Evolutionary conservation across 805 yeast genomes (phyloP), one percentile per base, ranked within the genome.

Genomic region (Wickerhamomyces rabaulensis): DNA sequence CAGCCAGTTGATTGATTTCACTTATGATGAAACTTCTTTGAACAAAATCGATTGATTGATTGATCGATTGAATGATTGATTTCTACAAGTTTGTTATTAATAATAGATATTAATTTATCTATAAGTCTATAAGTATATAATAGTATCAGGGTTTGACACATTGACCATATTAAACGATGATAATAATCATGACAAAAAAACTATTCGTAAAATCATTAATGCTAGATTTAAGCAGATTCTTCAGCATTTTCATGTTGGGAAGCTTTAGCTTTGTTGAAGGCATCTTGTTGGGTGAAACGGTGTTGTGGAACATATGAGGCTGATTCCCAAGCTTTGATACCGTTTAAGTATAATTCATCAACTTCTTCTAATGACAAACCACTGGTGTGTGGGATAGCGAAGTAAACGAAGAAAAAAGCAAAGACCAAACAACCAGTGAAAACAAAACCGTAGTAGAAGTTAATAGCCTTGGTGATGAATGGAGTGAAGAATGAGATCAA

Each of bases 341-440:
- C 66, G 43, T 68, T 65, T 25, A 73, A 63, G 58, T 70, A 75
- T 73, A 82, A 69, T 60, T 77, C 82, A 63, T 87, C 90, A 52
- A 87, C 87, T 67, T 87, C 90, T 69, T 87, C 95, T 63, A 88
- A 75, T 40, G 87, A 76, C 58, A 87, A 75, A 49, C 95, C 95
- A 70, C 79, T 81, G 46, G 95, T 88, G 68, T 86, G 92, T 57
- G 81, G 80, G 50, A 88, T 80, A 55, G 75, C 75, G 73, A 87
- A 80, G 73, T 75, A 80, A 45, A 86, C 86, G 64, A 84, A 88
- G 66, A 84, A 71, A 62, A 82, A 57, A 22, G 77, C 67, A 52
- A 70, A 77, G 19, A 80, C 66, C 69, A 80, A 68, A 63, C 86
- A 80, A 3, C 86, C 87, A 57, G 79, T 67, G 58, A 74, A 74